phyloP scores from a whole-genome alignment of 352 stramenopile genomes.

The Phytopythium aichiense region DNA sequence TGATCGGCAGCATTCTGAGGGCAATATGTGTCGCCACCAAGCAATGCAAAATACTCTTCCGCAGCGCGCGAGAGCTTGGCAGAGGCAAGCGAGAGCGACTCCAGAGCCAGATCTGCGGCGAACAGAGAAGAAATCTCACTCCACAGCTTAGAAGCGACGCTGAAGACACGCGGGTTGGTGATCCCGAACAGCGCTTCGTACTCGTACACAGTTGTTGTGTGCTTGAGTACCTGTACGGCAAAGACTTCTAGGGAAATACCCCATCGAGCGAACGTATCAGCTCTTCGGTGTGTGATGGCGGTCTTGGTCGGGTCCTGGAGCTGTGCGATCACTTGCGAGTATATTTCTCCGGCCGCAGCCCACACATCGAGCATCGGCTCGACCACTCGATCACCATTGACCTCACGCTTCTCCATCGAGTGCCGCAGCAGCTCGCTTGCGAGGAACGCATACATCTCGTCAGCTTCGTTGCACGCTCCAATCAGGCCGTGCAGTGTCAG shows the following conservation, averaged over 20 bases:
- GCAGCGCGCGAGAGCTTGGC: constrained; percentile 46
- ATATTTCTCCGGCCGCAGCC: constrained; percentile 64
- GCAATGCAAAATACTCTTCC: constrained; percentile 10
- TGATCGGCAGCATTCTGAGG: background rate
- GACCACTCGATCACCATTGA: constrained; percentile 29
- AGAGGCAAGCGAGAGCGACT: constrained; percentile 59
- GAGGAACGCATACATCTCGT: constrained; percentile 62
- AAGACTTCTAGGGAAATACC: constrained; percentile 59
- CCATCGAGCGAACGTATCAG: constrained; percentile 41
- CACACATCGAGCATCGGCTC: constrained; percentile 65
- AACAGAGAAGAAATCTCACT: constrained; percentile 26
- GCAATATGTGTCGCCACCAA: background rate
- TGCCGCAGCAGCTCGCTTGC: constrained; percentile 36
- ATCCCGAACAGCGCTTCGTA: constrained; percentile 60
- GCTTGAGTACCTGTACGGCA: constrained; percentile 52
- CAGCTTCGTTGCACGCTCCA: constrained; percentile 35
- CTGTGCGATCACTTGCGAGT: constrained; percentile 45
- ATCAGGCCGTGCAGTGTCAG: constrained; percentile 9
- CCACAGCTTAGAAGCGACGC: constrained; percentile 31
- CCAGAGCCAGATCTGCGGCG: constrained; percentile 43
- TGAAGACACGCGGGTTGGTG: constrained; percentile 52
- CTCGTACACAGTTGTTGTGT: constrained; percentile 49
- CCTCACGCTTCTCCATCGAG: constrained; percentile 20
- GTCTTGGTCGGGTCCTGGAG: constrained; percentile 14
- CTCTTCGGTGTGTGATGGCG: constrained; percentile 10